Evolutionary conservation across 129 eudicot genomes (phyloP).

Genomic region (Sambucus nigra): DNA sequence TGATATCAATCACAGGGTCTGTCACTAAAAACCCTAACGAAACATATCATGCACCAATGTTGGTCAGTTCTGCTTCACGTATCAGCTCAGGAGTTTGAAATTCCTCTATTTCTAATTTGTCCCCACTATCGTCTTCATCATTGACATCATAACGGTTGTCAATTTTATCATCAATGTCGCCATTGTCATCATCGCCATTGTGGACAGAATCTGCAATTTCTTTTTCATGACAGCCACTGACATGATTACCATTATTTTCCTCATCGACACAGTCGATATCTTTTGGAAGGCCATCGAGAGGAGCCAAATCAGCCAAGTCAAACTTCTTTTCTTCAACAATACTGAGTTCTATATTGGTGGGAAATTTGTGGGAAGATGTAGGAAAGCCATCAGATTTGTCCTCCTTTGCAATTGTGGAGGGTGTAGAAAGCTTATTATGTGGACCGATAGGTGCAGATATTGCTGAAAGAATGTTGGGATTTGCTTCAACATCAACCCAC

Average conservation of each 20-base stretch:
- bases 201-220: constrained; percentile 5
- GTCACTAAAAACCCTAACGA: constrained; percentile 10
- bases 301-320: constrained; percentile 20
- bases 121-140: constrained; percentile 1
- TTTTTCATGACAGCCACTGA: constrained; percentile 4
- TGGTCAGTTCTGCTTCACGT: constrained; percentile 25
- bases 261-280: constrained; percentile 19
- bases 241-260: constrained; percentile 9
- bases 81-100: constrained; percentile 17
- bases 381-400: constrained; percentile 26
- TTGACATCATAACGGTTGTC: constrained; percentile 6
- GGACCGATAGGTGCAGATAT: constrained; percentile 27
- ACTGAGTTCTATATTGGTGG: constrained; percentile 17
- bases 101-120: constrained; percentile 16
- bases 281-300: constrained; percentile 23
- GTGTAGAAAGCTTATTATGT: constrained; percentile 22
- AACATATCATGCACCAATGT: constrained; percentile 16
- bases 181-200: constrained; percentile 8
- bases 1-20: too few species aligned
- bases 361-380: constrained; percentile 17
- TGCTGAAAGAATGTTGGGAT: constrained; percentile 36
- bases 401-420: constrained; percentile 23
- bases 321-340: constrained; percentile 20
- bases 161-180: constrained; percentile 13
- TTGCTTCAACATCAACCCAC: constrained; percentile 69